These are phyloP conservation scores for Pythium aristosporum DNA, from an alignment of 352 stramenopile genomes.

Conservation along the genomic window DNA sequence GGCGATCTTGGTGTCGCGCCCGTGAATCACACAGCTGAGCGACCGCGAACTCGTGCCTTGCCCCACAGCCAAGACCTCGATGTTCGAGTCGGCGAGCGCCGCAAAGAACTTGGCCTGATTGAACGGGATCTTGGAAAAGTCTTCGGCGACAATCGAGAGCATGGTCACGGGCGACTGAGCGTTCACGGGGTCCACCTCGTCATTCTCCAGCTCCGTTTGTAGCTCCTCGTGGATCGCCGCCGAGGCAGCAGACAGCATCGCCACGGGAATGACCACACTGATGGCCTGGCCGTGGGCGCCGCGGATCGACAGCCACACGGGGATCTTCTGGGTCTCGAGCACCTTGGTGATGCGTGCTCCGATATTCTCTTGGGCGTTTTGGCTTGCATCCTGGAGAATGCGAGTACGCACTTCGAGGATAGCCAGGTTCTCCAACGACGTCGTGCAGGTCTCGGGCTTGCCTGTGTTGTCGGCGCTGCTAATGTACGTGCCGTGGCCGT, in stretches of 20 bases:
- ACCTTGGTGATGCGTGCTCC: slow-evolving; percentile 73
- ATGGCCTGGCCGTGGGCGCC: slow-evolving; percentile 81
- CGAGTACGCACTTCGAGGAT: slow-evolving; percentile 81
- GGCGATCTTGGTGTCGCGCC: slow-evolving; percentile 66
- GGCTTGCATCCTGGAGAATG: slow-evolving; percentile 68
- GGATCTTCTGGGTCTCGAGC: slow-evolving; percentile 59
- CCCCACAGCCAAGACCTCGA: slow-evolving; percentile 71
- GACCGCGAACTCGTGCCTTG: slow-evolving; percentile 80
- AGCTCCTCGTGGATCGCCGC: slow-evolving; percentile 57
- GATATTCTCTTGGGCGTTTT: slow-evolving; percentile 63
- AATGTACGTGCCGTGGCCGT: slow-evolving; percentile 82
- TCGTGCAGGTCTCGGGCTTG: slow-evolving; percentile 74
- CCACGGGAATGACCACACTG: slow-evolving; percentile 64
- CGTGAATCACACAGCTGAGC: slow-evolving; percentile 73
- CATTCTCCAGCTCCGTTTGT: slow-evolving; percentile 53
- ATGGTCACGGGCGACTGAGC: slow-evolving; percentile 74
- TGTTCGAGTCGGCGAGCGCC: slow-evolving; percentile 62
- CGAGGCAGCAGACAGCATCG: slow-evolving; percentile 33
- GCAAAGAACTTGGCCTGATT: slow-evolving; percentile 80
- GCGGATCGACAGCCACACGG: slow-evolving; percentile 80
- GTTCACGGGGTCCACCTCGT: slow-evolving; percentile 75
- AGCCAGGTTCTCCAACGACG: slow-evolving; percentile 76
- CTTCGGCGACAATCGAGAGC: slow-evolving; percentile 80
- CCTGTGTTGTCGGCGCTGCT: slow-evolving; percentile 55
- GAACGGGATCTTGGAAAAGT: slow-evolving; percentile 68